Base-by-base conservation (phyloP, 1,284 basidiomycete species). In the Cutaneotrichosporon dermatis region DNA sequence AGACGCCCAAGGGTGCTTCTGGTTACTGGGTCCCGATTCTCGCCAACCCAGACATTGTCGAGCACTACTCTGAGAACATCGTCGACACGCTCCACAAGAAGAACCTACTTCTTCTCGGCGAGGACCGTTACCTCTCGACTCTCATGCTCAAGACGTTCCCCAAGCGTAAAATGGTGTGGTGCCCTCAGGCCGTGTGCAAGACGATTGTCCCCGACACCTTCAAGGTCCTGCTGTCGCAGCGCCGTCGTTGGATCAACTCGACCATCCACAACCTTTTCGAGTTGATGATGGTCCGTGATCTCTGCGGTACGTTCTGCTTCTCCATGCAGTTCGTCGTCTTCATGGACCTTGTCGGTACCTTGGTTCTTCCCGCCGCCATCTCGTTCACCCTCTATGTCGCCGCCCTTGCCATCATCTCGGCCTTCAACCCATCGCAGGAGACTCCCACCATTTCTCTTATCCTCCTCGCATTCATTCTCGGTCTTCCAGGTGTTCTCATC, bases 1-100 rank as follows among this genome's bases (percentile, higher is more conserved):
- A 98, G 81, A 90, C 94, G 15, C 90, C 92, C 43, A 98, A 95
- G 79, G 89, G 89, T 54, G 88, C 89, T 67, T 79, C 69, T 74
- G 92, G 92, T 12, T 98, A 94, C 79, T 99, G 95, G 96, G 94
- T 99, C 3, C 96, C 95, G 25, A 90, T 99, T 69, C 84, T 99
- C 62, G 92, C 93, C 64, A 97, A 98, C 73, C 94, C 94, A 11
- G 92, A 98, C 73, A 92, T 99, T 70, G 90, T 94, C 61, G 90
- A 95, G 72, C 93, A 97, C 76, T 99, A 99, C 77, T 96, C 92
- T 54, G 94, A 99, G 79, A 95, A 94, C 79, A 87, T 94, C 59
- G 95, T 99, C 65, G 92, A 96, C 75, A 98, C 95, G 1, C 81
- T 99, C 64, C 95, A 99, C 84, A 97, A 98, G 86, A 99, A 99